Evolutionary conservation across 176 grass and related monocot species (phyloP).

Genomic region (Alopecurus myosuroides): DNA sequence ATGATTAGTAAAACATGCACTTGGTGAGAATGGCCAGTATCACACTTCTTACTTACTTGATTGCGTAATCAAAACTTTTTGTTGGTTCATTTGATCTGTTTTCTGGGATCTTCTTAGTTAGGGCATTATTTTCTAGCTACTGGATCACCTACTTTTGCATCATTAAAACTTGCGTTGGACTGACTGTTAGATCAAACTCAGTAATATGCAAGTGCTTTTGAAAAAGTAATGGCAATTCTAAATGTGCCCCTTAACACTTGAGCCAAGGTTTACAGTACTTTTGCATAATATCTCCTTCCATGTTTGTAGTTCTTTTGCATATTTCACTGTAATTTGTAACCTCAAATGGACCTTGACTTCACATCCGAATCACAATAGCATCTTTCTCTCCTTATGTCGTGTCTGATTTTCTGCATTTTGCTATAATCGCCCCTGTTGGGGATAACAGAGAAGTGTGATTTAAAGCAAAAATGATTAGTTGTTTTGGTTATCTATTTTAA

Average conservation of each 20-base stretch:
- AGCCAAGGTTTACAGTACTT: neutral
- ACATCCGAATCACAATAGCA: neutral
- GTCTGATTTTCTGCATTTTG: conserved; percentile 47
- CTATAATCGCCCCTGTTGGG: conserved; percentile 32
- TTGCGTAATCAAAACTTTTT: neutral
- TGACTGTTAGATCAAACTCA: neutral
- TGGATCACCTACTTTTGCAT: neutral
- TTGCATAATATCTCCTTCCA: neutral
- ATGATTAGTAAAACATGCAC: neutral
- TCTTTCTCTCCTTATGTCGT: neutral
- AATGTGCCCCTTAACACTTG: neutral
- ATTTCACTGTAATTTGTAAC: neutral
- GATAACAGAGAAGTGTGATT: conserved; percentile 65
- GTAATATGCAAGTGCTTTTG: neutral
- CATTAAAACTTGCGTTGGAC: neutral
- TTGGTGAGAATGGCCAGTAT: neutral
- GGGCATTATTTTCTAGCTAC: neutral
- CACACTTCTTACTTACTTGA: neutral
- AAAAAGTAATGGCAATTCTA: neutral
- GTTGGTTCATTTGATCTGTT: neutral
- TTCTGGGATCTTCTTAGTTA: neutral
- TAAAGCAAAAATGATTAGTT: too few species aligned
- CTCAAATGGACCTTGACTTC: neutral
- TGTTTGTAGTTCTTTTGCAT: neutral
- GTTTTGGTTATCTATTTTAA: too few species aligned